Conservation (phyloP, 108 stramenopile species). For the Cyclotella kingstonii region DNA sequence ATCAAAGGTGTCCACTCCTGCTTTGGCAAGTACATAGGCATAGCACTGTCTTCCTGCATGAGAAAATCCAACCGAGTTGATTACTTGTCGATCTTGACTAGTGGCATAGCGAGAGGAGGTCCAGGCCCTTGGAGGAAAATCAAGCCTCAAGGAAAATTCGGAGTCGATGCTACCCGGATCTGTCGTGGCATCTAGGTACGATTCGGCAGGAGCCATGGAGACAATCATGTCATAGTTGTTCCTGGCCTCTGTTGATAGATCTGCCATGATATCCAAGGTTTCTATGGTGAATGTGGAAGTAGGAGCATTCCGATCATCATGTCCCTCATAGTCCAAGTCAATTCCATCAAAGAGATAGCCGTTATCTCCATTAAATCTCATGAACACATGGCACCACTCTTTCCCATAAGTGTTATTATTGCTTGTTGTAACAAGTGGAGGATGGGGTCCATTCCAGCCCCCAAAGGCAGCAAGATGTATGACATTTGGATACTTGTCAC, state of each 20-base stretch:
- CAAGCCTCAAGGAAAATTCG: constrained; percentile 23
- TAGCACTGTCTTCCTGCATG: constrained; percentile 80
- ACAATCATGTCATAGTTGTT: constrained; percentile 60
- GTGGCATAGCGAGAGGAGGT: constrained; percentile 29
- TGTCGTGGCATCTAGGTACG: constrained; percentile 67
- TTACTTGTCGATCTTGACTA: constrained; percentile 31
- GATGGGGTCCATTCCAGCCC: constrained; percentile 83
- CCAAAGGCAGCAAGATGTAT: constrained; percentile 69
- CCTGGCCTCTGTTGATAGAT: constrained; percentile 42
- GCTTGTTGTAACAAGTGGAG: constrained; percentile 27
- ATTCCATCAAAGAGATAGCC: constrained; percentile 71
- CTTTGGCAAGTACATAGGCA: constrained; percentile 69
- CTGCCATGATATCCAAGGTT: constrained; percentile 61
- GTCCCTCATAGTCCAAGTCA: constrained; percentile 88
- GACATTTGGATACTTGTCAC: constrained; percentile 41
- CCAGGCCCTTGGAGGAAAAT: constrained; percentile 32
- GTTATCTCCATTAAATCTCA: constrained; percentile 25
- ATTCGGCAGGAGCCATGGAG: constrained; percentile 82
- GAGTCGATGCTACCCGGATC: constrained; percentile 13
- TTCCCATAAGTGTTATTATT: too few species aligned
- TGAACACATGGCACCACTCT: constrained; percentile 50
- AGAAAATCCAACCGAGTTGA: constrained; percentile 40
- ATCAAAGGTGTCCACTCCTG: constrained; percentile 65
- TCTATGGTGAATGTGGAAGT: constrained; percentile 50
- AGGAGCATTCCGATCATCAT: constrained; percentile 54